Base-by-base conservation (phyloP, 2,329 filamentous ascomycete species). In the Leptographium procerum region DNA sequence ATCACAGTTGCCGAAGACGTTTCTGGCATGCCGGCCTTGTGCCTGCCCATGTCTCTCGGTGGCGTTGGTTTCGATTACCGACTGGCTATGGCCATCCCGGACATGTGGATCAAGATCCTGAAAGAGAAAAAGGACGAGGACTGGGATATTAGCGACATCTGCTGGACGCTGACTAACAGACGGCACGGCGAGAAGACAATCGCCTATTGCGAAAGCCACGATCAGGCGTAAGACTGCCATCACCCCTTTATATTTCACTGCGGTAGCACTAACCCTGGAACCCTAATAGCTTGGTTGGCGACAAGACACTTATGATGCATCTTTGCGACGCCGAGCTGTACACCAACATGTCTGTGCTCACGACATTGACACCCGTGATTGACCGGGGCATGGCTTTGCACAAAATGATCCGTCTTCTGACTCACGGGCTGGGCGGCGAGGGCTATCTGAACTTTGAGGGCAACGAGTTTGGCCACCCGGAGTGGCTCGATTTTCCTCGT, bases 361-460 rank as follows among this genome's bases (percentile, higher is more conserved):
- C 87, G 0, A 85, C 88, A n/a, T 76, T 96, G 64, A 99, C 94
- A 0, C 84, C 90, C 0, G 79, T 89, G 62, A 96, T 99, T 69
- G 87, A 95, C 66, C 86, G 94, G 55, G 94, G 94, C 57, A 87
- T 99, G 77, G 83, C 89, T 4, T 77, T 99, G 43, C 94, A 99
- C 80, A 99, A 99, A 77, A 87, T 99, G 87, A 96, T 99, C 67
- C 88, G 94, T 16, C 83, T 99, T 19, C 77, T 99, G 63, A 97
- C 94, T 1, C 92, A 99, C 69, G 83, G 80, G 48, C 82, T 99
- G 19, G 94, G 94, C 60, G 94, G 94, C 58, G 94, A 99, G 73
- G 94, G 92, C 45, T 99, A 96, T 69, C 87, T 99, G 57, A 99
- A 97, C 76, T 99, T 99, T 66, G 91, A 96, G 74, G 94, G 94